Evolutionary conservation across 352 stramenopile genomes (phyloP).

Genomic region (Pythium coloratum): DNA sequence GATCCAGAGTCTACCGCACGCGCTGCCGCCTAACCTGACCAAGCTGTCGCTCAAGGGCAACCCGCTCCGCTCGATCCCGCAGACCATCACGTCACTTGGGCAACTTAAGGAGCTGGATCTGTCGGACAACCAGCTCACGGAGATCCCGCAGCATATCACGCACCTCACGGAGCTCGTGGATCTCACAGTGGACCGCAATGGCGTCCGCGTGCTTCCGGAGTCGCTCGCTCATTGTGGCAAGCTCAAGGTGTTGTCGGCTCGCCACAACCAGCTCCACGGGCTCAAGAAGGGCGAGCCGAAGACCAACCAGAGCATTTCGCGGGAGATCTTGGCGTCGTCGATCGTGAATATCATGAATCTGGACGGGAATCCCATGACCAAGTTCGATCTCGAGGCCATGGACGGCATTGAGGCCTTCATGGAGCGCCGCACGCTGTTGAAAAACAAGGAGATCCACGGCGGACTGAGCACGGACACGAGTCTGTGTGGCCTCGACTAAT

Average conservation of each 20-base stretch:
- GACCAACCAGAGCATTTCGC: constrained; percentile 49
- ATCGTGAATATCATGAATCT: constrained; percentile 83
- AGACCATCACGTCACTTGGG: constrained; percentile 42
- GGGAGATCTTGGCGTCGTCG: constrained; percentile 52
- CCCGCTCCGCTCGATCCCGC: constrained; percentile 42
- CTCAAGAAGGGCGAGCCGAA: constrained; percentile 13
- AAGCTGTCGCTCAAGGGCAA: constrained; percentile 81
- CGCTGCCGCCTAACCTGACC: constrained; percentile 65
- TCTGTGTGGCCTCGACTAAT: constrained; percentile 76
- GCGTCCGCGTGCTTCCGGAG: constrained; percentile 41
- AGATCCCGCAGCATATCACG: constrained; percentile 46
- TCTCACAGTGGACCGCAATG: constrained; percentile 68
- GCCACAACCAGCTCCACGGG: constrained; percentile 49
- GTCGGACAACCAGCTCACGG: constrained; percentile 50
- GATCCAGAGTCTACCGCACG: constrained; percentile 50
- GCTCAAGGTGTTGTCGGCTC: constrained; percentile 73
- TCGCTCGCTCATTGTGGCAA: constrained; percentile 58
- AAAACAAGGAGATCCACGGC: constrained; percentile 88
- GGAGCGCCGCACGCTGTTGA: constrained; percentile 68
- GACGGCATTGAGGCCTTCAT: constrained; percentile 77
- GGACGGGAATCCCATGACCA: constrained; percentile 78
- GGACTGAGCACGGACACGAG: constrained; percentile 77
- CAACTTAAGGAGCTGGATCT: constrained; percentile 74
- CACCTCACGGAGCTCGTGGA: constrained; percentile 59
- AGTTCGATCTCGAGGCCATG: constrained; percentile 77